Percentiles rank a stretch among this genome's conserved stretches.
phyloP scores from a whole-genome alignment of 2,329 filamentous ascomycete species.

The Claviceps lovelessii region DNA sequence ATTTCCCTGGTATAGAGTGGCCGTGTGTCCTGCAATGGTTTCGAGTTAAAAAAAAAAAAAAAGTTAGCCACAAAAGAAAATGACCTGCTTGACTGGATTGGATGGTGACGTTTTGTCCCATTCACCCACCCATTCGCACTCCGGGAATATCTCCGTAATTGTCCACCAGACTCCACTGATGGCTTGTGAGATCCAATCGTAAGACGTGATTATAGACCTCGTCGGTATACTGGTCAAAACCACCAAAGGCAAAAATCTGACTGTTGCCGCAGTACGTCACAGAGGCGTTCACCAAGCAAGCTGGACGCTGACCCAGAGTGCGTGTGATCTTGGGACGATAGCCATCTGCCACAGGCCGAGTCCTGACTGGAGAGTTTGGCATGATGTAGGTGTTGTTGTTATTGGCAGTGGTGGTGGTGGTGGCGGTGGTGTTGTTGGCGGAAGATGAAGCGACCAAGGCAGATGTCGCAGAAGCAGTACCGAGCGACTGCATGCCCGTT shows the following conservation, averaged over 20 bases:
- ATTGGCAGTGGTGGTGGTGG: slow-evolving; percentile 60
- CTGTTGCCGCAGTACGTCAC: slow-evolving; percentile 98
- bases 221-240: slow-evolving; percentile 97
- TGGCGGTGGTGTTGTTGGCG: slow-evolving; percentile 57
- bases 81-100: not conserved
- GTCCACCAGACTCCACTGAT: slow-evolving; percentile 91
- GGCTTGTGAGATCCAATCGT: slow-evolving; percentile 68
- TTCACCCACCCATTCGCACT: slow-evolving; percentile 68
- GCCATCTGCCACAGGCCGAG: slow-evolving; percentile 49
- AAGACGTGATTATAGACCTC: slow-evolving; percentile 98
- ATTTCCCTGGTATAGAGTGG: slow-evolving; percentile 81
- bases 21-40: slow-evolving; percentile 62
- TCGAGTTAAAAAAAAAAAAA: not conserved
- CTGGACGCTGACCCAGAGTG: slow-evolving; percentile 67
- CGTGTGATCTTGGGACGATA: slow-evolving; percentile 76
- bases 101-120: not conserved
- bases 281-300: slow-evolving; percentile 92
- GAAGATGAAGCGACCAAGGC: slow-evolving; percentile 27
- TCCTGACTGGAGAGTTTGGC: slow-evolving; percentile 67
- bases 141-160: slow-evolving; percentile 98
- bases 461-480: slow-evolving; percentile 9
- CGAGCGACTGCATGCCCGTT: slow-evolving; percentile 13
- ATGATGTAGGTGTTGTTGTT: slow-evolving; percentile 73
- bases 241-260: slow-evolving; percentile 94
- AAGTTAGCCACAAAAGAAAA: slow-evolving; percentile 1